phyloP scores from a whole-genome alignment of 2,329 filamentous ascomycete genomes.

The Penicillium sp. region DNA sequence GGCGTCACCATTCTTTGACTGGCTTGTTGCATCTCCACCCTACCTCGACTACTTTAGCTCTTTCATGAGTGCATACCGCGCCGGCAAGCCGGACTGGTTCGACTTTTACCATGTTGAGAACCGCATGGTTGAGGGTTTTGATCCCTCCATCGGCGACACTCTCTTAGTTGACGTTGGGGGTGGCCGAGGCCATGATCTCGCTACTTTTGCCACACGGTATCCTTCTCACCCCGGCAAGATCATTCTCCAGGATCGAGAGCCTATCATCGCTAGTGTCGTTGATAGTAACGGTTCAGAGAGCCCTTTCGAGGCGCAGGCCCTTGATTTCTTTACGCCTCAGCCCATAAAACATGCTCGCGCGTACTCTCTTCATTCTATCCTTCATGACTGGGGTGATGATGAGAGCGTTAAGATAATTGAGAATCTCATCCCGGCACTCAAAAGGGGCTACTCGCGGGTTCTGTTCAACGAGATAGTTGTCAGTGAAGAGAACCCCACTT shows the following conservation, averaged over 20 bases:
- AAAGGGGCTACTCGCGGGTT: conserved; percentile 21
- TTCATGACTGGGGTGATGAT: conserved; percentile 27
- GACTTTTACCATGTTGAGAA: conserved; percentile 26
- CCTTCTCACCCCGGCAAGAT: conserved; percentile 3
- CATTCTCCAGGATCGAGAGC: conserved; percentile 15
- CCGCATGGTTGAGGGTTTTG: conserved; percentile 15
- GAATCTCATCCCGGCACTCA: conserved; percentile 22
- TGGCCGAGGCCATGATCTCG: conserved; percentile 21
- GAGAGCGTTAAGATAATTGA: conserved; percentile 19
- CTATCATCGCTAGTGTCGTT: conserved; percentile 10
- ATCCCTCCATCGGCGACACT: conserved; percentile 12
- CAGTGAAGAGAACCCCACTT: conserved; percentile 16
- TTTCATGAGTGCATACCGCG: conserved; percentile 42
- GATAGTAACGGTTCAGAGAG: neutral
- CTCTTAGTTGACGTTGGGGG: conserved; percentile 27
- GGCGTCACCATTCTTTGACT: conserved; percentile 37
- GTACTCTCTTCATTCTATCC: conserved; percentile 28
- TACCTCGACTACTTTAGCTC: conserved; percentile 36
- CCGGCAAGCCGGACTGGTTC: conserved; percentile 40
- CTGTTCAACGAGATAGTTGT: conserved; percentile 26
- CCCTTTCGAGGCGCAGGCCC: conserved; percentile 14
- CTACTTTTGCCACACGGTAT: conserved; percentile 8
- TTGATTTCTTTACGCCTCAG: conserved; percentile 21
- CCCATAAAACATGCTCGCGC: conserved; percentile 24
- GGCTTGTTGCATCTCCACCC: conserved; percentile 38